Base-by-base conservation (phyloP, 495 filamentous ascomycete genomes). In the Penicillium soppii region DNA sequence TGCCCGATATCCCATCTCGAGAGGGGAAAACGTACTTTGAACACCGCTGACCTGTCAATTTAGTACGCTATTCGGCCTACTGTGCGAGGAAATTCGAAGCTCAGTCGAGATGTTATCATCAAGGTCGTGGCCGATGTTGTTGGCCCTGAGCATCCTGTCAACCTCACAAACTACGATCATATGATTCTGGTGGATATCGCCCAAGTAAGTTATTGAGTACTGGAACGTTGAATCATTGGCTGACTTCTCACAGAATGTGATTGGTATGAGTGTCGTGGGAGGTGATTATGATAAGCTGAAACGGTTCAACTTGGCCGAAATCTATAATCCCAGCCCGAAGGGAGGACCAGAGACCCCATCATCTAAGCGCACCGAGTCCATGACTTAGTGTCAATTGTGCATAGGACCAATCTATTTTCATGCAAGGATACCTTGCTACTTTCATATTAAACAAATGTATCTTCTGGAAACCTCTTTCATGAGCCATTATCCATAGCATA, bases 31-130 rank as follows among this genome's bases (percentile, higher is more conserved):
- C 41, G 39, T 35, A 16, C 41, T 38, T 41, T 39, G 30, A 17
- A 22, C 22, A 37, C 37, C 48, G 56, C 53, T 62, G 17, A 58
- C 43, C 27, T 42, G 5, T 21, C 32, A 19, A n/a, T 42, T 27
- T 59, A 96, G 89, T 98, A 90, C 61, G 94, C 94, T 17, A 97
- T 99, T 52, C 88, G 92, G 7, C 88, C 91, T 29, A 86, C 81
- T 4, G 79, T 92, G 36, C 83, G 95, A 47, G 87, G 90, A 62
- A 88, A 96, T 59, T 83, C 77, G 39, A 80, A 78, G 10, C 78
- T 97, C 51, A 87, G 81, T 54, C 76, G 94, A 37, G 84, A 90
- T 50, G 62, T 66, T 4, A 72, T 97, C 38, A 97, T 99, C 66
- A 83, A 88, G 55, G 82, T 80, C 30, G 79, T 97, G 23, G 94